phyloP scores from a whole-genome alignment of 2,329 filamentous ascomycete genomes.

The Coniella lustricola region DNA sequence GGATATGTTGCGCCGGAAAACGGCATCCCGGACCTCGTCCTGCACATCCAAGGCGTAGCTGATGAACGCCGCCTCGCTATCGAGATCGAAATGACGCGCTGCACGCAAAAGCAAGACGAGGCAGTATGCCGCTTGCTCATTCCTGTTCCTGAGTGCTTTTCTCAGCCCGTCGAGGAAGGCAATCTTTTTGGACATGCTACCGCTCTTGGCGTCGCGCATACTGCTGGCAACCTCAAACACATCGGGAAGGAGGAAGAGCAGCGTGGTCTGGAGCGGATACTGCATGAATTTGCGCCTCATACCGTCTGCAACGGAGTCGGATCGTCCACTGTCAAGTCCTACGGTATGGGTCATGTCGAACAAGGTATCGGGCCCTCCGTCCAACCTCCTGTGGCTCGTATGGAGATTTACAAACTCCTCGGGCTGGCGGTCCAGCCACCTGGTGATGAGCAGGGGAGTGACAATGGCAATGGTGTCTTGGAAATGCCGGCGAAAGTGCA shows the following conservation, averaged over 20 bases:
- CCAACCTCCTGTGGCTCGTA: constrained; percentile 52
- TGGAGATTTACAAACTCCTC: constrained; percentile 59
- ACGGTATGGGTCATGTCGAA: constrained; percentile 63
- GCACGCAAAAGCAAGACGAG: constrained; percentile 55
- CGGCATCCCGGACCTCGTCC: constrained; percentile 59
- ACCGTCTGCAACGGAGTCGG: constrained; percentile 38
- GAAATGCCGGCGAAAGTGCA: constrained; percentile 57
- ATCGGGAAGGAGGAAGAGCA: constrained; percentile 59
- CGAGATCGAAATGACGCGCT: constrained; percentile 55
- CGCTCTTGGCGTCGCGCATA: constrained; percentile 55
- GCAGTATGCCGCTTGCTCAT: constrained; percentile 61
- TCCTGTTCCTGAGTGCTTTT: constrained; percentile 56
- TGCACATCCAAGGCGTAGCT: constrained; percentile 65
- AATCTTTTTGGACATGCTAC: constrained; percentile 58
- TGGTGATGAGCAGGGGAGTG: constrained; percentile 54
- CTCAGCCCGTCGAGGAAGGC: constrained; percentile 56
- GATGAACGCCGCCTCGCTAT: constrained; percentile 56
- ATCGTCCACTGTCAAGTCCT: constrained; percentile 13
- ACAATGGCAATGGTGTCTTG: constrained; percentile 58
- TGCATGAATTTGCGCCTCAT: constrained; percentile 47
- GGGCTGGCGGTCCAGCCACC: constrained; percentile 61
- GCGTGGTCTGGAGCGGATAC: constrained; percentile 55
- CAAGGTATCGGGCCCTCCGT: constrained; percentile 58
- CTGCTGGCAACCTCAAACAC: constrained; percentile 65
- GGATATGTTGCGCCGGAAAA: constrained; percentile 48